Evolutionary conservation across 2,329 filamentous ascomycete species (phyloP).

Genomic region (Talaromyces sp.): DNA sequence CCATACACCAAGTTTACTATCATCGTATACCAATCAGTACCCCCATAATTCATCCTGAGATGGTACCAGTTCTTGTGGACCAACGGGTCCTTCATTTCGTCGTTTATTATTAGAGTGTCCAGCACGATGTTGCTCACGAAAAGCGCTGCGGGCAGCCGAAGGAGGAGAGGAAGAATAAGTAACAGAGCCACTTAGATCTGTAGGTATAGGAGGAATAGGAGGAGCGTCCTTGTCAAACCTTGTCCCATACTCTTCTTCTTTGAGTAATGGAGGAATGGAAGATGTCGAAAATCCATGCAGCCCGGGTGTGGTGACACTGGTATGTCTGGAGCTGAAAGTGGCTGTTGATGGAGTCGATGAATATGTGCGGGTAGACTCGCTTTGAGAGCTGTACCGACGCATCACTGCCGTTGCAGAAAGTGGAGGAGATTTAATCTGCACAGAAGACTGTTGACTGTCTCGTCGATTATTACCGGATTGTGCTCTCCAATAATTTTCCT

Average conservation of each 20-base stretch:
- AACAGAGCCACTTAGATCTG: not conserved
- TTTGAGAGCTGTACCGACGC: slow-evolving; percentile 34
- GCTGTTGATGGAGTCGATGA: slow-evolving; percentile 27
- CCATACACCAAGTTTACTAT: not conserved
- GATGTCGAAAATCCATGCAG: slow-evolving; percentile 16
- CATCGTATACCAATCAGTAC: slow-evolving; percentile 19
- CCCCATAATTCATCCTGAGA: slow-evolving; percentile 41
- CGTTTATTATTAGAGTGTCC: slow-evolving; percentile 6
- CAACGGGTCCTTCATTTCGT: not conserved
- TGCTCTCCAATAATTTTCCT: slow-evolving; percentile 11
- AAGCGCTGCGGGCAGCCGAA: slow-evolving; percentile 4
- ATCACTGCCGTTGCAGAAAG: slow-evolving; percentile 38
- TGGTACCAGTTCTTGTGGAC: slow-evolving; percentile 32
- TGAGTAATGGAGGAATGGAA: slow-evolving; percentile 19
- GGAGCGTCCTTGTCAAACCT: not conserved
- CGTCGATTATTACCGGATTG: slow-evolving; percentile 9
- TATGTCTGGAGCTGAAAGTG: slow-evolving; percentile 31
- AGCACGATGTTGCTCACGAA: slow-evolving; percentile 5
- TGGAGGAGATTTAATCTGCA: slow-evolving; percentile 33
- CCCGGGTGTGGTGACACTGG: slow-evolving; percentile 30
- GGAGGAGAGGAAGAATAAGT: slow-evolving; percentile 1
- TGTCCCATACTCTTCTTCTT: slow-evolving; percentile 1
- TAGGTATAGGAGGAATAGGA: slow-evolving; percentile 5
- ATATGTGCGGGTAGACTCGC: slow-evolving; percentile 22
- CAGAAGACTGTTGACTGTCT: slow-evolving; percentile 18